Evolutionary conservation across 2,329 filamentous ascomycete species (phyloP), one percentile per base, ranked within the genome.

Genomic region (Fusarium nurragi): DNA sequence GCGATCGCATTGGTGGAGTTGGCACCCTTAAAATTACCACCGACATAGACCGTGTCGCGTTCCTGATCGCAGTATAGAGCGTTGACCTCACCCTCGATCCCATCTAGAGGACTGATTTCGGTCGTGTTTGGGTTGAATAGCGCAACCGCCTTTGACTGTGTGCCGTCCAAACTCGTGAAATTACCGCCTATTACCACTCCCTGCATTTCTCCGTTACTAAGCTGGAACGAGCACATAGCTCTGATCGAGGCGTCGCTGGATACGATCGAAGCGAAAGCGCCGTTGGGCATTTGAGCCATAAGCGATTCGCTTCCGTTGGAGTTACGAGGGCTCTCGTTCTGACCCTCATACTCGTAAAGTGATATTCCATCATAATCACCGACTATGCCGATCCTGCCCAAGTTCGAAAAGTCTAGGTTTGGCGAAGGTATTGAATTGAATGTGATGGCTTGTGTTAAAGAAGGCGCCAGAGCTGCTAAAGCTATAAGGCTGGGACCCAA

Each of bases 341-440:
- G 94, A 64, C 90, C 92, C 72, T 90, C 83, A 72, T 89, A 98
- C 74, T 94, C 83, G 80, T 95, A 98, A 36, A 97, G 81, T 13
- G 95, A 97, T 71, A 98, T 91, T 52, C 93, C 92, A 72, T 92
- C 88, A 76, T 97, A 99, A 78, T 97, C 90, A 70, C 95, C 95
- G 2, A 88, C 90, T 58, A 99, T 84, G 52, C 91, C 93, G 68
- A 97, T 89, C 70, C 91, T 88, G 56, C 95, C 95, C 32, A 99
- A 82, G 55, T 88, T 81, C 25, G 85, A 86, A 58, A 97, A 84
- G 74, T 97, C 91, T 74, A 99, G 86, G 72, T 94, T 88, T 54
- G 91, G 82, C 14, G 87, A 81, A 4, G 92, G 87, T 36, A 87
- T 84, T 14, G 86, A 76, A 41, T 81, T 85, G 76, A 92, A 90